Base-by-base conservation (phyloP, 768 basidiomycete genomes). In the Tulasnella sp. region DNA sequence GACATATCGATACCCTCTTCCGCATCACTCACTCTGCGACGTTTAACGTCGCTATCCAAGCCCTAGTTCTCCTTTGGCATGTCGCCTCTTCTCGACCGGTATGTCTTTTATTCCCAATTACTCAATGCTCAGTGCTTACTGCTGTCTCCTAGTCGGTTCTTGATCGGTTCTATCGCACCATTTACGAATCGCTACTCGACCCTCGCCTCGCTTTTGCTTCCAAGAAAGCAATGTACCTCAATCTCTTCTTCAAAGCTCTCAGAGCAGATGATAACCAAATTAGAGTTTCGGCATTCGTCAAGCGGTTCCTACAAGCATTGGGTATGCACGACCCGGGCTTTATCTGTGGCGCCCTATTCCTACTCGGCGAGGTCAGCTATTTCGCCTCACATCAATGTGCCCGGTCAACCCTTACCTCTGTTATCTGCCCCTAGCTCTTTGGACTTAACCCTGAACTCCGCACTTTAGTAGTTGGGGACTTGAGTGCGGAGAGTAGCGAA, bases 171-270 rank as follows among this genome's bases (percentile, higher is more conserved):
- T 88, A 86, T 85, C 92, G 95, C 56, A 91, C 95, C 0, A 87
- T 99, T 0, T 99, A 99, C 82, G 90, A 92, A n/a, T 96, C 95
- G 2, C 87, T 99, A 6, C 90, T 93, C 74, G 97, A 99, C 82
- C 86, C 88, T 1, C 91, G 97, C 19, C 89, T 99, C 1, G 88
- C 92, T 3, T 88, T 88, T 2, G 95, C 95, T 8, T 93, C 92
- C 2, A 99, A 99, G 83, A 96, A 99, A 84, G 96, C 96, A 7
- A 94, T 99, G 92, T 99, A 97, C 85, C 89, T 99, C 78, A 99
- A 98, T 84, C 86, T 99, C 24, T 85, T 98, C 27, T 97, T 97
- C 90, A 96, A 94, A 82, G 92, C 94, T 2, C 85, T 98, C 81
- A 97, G 97, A 85, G 88, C 88, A 3, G 92, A 92, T 81, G 83